Evolutionary conservation across 1,284 basidiomycete genomes (phyloP).

Genomic region (Puccinia polysora): DNA sequence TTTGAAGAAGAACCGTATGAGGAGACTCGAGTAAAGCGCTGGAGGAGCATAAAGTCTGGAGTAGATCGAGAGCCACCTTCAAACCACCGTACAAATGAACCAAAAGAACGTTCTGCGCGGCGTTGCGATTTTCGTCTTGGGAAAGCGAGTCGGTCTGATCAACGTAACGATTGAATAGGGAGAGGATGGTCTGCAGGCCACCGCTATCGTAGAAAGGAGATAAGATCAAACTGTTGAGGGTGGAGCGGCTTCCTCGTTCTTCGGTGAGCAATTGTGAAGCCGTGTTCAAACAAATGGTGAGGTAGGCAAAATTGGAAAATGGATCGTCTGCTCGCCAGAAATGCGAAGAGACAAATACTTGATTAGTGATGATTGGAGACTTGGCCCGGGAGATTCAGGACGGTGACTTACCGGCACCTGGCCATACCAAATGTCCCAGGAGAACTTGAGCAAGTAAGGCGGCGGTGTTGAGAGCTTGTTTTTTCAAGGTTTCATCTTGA

Average conservation of each 20-base stretch:
- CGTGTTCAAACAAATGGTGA: slow-evolving; percentile 70
- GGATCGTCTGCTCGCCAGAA: slow-evolving; percentile 44
- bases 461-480: slow-evolving; percentile 69
- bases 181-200: slow-evolving; percentile 68
- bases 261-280: slow-evolving; percentile 73
- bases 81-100: slow-evolving; percentile 72
- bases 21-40: slow-evolving; percentile 77
- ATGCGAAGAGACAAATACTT: slow-evolving; percentile 53
- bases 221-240: slow-evolving; percentile 77
- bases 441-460: slow-evolving; percentile 68
- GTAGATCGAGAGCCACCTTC: slow-evolving; percentile 72
- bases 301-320: slow-evolving; percentile 52
- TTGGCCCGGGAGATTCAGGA: slow-evolving; percentile 23
- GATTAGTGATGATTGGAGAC: slow-evolving; percentile 26
- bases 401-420: slow-evolving; percentile 58
- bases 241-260: slow-evolving; percentile 54
- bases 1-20: slow-evolving; percentile 69
- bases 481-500: slow-evolving; percentile 69
- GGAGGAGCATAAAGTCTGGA: slow-evolving; percentile 71
- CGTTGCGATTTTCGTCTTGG: slow-evolving; percentile 30
- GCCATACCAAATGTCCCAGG: slow-evolving; percentile 65
- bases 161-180: slow-evolving; percentile 61
- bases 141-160: slow-evolving; percentile 45
- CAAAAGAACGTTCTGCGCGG: slow-evolving; percentile 48
- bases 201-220: slow-evolving; percentile 67